These are phyloP conservation scores for Anisodus acutangulus DNA, from an alignment of 257 asterid species.

Conservation along the genomic window DNA sequence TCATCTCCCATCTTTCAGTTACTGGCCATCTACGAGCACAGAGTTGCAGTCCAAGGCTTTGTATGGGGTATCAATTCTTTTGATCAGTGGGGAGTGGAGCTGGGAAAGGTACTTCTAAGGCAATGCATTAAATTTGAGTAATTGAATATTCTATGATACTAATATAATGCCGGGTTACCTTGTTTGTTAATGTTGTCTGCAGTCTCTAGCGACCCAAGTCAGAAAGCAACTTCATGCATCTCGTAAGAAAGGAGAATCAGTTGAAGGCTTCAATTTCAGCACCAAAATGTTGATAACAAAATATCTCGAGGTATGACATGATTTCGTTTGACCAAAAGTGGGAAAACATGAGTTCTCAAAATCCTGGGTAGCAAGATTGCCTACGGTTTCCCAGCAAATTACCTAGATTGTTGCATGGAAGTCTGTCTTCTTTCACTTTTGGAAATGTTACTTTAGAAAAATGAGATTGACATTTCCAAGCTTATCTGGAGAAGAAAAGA, in stretches of 20 bases:
- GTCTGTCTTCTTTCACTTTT: not conserved
- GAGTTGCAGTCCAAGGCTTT: slow-evolving; percentile 96
- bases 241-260: slow-evolving; percentile 77
- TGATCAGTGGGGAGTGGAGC: slow-evolving; percentile 99
- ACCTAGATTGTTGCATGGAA: slow-evolving; percentile 18
- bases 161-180: slow-evolving; percentile 21
- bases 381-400: not conserved
- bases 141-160: slow-evolving; percentile 20
- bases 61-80: slow-evolving; percentile 97
- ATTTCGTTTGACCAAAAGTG: slow-evolving; percentile 11
- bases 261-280: slow-evolving; percentile 90
- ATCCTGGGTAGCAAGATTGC: slow-evolving; percentile 10
- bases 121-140: not conserved
- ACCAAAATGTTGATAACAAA: slow-evolving; percentile 62
- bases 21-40: slow-evolving; percentile 93
- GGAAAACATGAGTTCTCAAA: slow-evolving; percentile 10
- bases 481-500: not conserved
- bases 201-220: slow-evolving; percentile 96
- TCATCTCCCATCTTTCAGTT: slow-evolving; percentile 56
- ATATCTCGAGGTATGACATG: slow-evolving; percentile 70
- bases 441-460: slow-evolving; percentile 10
- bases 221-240: slow-evolving; percentile 96
- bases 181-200: slow-evolving; percentile 34
- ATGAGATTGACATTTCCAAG: slow-evolving; percentile 19
- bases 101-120: slow-evolving; percentile 75